phyloP scores from a whole-genome alignment of 2,329 filamentous ascomycete genomes.

The Diaporthe ilicicola region DNA sequence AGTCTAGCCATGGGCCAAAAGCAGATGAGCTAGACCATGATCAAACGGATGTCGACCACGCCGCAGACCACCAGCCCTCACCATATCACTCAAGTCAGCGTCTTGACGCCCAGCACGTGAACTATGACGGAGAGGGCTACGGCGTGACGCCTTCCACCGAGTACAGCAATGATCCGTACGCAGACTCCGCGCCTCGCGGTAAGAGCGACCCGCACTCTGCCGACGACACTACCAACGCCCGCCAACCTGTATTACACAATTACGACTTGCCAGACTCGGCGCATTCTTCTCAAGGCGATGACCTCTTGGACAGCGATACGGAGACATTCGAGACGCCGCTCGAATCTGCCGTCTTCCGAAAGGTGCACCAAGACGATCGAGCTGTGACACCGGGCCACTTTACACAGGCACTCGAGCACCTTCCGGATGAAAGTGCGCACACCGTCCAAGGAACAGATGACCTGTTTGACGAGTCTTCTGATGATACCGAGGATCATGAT shows the following conservation, averaged over 20 bases:
- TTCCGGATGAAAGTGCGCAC: conserved; percentile 37
- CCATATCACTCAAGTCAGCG: not conserved
- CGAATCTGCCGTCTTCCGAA: not conserved
- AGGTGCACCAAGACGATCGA: not conserved
- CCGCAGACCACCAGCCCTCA: not conserved
- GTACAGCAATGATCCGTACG: not conserved
- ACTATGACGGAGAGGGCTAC: conserved; percentile 26
- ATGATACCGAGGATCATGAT: conserved; percentile 29
- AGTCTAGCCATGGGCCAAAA: not conserved
- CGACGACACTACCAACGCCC: not conserved
- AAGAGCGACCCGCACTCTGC: not conserved
- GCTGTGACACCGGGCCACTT: not conserved
- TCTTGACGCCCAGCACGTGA: not conserved
- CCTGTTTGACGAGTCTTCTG: conserved; percentile 43
- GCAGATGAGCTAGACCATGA: not conserved
- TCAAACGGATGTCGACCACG: not conserved
- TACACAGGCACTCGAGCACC: conserved; percentile 13
- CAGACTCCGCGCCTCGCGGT: not conserved
- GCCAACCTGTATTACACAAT: not conserved
- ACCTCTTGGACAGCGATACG: conserved; percentile 1
- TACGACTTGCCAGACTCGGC: not conserved
- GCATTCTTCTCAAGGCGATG: not conserved
- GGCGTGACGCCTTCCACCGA: conserved; percentile 8
- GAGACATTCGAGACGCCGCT: not conserved
- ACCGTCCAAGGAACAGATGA: conserved; percentile 46